Percentiles rank a stretch among this genome's conserved stretches.
Evolutionary conservation across 2,329 filamentous ascomycete species (phyloP).

Genomic region (Exophiala oligosperma): DNA sequence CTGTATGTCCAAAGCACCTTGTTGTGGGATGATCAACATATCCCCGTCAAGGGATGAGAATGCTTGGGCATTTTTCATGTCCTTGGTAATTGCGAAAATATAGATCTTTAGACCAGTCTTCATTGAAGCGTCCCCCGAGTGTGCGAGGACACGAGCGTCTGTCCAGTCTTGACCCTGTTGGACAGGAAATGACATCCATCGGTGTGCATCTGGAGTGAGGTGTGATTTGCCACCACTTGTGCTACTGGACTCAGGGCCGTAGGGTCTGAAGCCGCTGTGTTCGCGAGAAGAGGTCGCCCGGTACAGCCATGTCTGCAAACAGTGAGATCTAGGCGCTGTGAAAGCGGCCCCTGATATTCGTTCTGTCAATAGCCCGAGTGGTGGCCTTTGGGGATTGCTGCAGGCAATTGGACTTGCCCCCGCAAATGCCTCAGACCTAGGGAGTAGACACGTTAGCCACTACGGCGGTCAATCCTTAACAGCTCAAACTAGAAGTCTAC

Average conservation of each 20-base stretch:
- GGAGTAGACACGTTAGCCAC: background rate
- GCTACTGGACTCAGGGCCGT: background rate
- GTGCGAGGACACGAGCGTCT: constrained; percentile 55
- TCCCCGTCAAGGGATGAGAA: constrained; percentile 67
- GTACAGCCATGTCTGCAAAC: constrained; percentile 62
- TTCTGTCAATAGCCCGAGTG: constrained; percentile 37
- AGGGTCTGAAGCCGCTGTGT: constrained; percentile 38
- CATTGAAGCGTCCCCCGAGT: constrained; percentile 58
- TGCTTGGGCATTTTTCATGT: constrained; percentile 54
- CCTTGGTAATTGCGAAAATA: constrained; percentile 56
- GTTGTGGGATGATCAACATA: constrained; percentile 64
- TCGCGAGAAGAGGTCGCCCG: constrained; percentile 57
- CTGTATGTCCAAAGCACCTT: constrained; percentile 65
- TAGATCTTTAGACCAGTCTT: constrained; percentile 58
- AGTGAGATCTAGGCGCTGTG: constrained; percentile 56
- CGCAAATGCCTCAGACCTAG: constrained; percentile 36
- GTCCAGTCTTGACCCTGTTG: constrained; percentile 54
- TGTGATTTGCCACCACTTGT: constrained; percentile 42
- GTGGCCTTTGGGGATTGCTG: constrained; percentile 40
- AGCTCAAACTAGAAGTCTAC: background rate
- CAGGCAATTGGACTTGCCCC: constrained; percentile 41
- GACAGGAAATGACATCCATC: constrained; percentile 37
- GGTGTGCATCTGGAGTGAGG: constrained; percentile 14
- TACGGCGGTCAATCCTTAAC: too few species aligned
- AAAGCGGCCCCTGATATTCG: constrained; percentile 53